Evolutionary conservation across 257 asterid genomes (phyloP).

Genomic region (Hygrophila difformis): DNA sequence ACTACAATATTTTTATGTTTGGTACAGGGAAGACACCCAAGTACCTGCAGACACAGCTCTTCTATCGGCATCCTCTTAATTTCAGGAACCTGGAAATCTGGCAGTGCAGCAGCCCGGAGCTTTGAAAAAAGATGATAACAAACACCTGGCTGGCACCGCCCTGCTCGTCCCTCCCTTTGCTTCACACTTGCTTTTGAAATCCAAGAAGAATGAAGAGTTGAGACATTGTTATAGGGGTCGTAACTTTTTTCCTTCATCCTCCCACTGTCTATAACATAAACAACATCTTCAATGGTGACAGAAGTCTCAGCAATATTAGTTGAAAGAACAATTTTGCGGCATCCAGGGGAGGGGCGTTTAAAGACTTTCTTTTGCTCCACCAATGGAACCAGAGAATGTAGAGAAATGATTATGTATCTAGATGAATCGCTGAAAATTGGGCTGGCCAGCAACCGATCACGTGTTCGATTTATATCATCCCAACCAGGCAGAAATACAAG

Average conservation of each 20-base stretch:
- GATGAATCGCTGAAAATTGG: constrained; percentile 57
- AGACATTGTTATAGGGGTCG: constrained; percentile 79
- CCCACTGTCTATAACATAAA: constrained; percentile 89
- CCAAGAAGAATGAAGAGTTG: constrained; percentile 93
- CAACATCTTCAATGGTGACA: constrained; percentile 86
- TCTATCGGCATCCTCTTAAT: constrained; percentile 90
- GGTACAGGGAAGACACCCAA: constrained; percentile 4
- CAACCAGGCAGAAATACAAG: constrained; percentile 94
- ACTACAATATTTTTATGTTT: no score
- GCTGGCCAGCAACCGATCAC: constrained; percentile 48
- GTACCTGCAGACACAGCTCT: constrained; percentile 88
- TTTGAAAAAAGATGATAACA: constrained; percentile 92
- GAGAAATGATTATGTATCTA: constrained; percentile 49
- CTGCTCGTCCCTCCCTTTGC: constrained; percentile 97
- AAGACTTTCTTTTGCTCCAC: constrained; percentile 81
- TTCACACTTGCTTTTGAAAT: constrained; percentile 88
- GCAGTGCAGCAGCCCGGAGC: constrained; percentile 57
- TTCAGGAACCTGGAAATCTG: constrained; percentile 92
- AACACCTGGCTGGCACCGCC: constrained; percentile 87
- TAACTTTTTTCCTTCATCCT: constrained; percentile 86
- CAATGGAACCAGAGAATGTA: constrained; percentile 85
- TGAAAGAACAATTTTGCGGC: constrained; percentile 84
- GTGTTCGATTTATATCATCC: constrained; percentile 73
- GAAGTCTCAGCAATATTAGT: constrained; percentile 97
- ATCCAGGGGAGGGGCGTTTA: constrained; percentile 52